Evolutionary conservation across 2,329 filamentous ascomycete species (phyloP).

Genomic region (Sordariomycetes sp.): DNA sequence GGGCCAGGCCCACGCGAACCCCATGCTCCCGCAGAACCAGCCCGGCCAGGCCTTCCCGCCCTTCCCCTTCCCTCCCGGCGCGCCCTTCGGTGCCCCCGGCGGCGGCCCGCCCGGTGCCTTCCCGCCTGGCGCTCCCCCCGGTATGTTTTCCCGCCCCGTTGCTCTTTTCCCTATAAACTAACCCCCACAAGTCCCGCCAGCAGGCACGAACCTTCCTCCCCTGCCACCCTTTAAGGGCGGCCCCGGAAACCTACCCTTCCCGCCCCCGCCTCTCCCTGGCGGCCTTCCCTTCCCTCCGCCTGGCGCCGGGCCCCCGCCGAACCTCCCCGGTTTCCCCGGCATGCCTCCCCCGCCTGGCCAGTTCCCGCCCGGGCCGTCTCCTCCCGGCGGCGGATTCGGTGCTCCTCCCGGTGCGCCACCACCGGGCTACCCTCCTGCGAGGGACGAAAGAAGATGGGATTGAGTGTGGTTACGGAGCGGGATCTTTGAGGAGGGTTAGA

Average conservation of each 20-base stretch:
- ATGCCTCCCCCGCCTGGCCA: constrained; percentile 8
- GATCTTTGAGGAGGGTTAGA: background rate
- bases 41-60: constrained; percentile 43
- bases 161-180: background rate
- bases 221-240: constrained; percentile 30
- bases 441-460: background rate
- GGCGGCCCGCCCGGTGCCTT: constrained; percentile 18
- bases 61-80: constrained; percentile 53
- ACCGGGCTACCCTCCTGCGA: constrained; percentile 12
- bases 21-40: constrained; percentile 65
- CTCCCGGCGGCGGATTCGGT: background rate
- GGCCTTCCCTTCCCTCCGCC: constrained; percentile 33
- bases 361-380: constrained; percentile 12
- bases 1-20: constrained; percentile 78
- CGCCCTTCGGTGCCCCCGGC: constrained; percentile 38
- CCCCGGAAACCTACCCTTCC: background rate
- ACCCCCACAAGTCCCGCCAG: background rate
- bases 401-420: constrained; percentile 9
- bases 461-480: background rate
- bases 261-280: constrained; percentile 24
- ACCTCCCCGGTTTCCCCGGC: constrained; percentile 13
- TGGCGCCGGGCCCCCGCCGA: constrained; percentile 11
- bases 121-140: constrained; percentile 33
- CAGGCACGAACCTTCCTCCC: constrained; percentile 9
- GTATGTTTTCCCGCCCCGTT: constrained; percentile 28